Base-by-base conservation (phyloP, 1,284 basidiomycete genomes). In the Singerocomus rubriflavus region DNA sequence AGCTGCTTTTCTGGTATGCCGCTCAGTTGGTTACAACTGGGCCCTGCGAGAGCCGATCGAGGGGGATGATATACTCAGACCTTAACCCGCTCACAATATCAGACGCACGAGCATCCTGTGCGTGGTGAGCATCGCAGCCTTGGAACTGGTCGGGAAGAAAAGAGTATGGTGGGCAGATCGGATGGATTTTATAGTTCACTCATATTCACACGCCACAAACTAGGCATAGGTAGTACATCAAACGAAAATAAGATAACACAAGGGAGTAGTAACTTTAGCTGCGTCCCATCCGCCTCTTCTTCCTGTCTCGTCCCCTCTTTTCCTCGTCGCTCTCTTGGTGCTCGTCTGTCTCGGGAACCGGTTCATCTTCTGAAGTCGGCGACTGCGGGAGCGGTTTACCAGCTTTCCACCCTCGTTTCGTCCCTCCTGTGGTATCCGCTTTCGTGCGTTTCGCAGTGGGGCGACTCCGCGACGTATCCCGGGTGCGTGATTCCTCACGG, bases 31-130 rank as follows among this genome's bases (percentile, higher is more conserved):
- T 66, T 57, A 68, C 57, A 57, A 50, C 65, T 46, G 57, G 66
- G 55, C 67, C 41, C 65, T 27, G 66, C 65, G 25, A 66, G 60
- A 53, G 63, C 65, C 65, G n/a, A 66, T 66, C 66, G 12, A 55
- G 53, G 63, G 56, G 52, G 65, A 67, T 57, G 48, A 1, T 5
- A 67, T 54, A 41, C 68, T 69, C 65, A 69, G 67, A 66, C 67
- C 66, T 66, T 70, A 50, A 54, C 66, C 64, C 55, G 63, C 62
- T 68, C 64, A 69, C 56, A 48, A 69, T 6, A 30, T 26, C 5
- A 37, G 53, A 59, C 44, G 50, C 4, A 0, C 4, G 33, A 27
- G 7, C 48, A 29, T 55, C 61, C 54, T 52, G 37, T 69, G 38
- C 45, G 63, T 55, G 48, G 56, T 66, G 65, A 67, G 62, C 57